Conservation (phyloP, 1,284 basidiomycete species). For the Rhodofomes roseus region DNA sequence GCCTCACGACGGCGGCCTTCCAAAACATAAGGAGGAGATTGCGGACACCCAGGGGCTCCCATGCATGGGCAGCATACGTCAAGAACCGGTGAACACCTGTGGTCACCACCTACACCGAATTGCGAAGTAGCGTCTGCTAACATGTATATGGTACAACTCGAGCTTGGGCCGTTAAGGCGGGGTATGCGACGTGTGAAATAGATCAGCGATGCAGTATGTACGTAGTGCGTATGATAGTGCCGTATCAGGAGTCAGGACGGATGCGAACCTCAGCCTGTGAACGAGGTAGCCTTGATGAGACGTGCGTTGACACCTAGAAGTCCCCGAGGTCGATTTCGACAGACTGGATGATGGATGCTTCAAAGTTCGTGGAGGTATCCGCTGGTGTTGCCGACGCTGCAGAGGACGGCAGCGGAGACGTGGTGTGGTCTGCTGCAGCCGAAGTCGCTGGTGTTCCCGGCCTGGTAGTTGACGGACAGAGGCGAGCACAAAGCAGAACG, state of each 20-base stretch:
- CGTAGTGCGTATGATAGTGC: not conserved
- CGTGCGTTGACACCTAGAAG: constrained; percentile 42
- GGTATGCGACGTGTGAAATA: too few relatives aligned
- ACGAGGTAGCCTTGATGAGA: not conserved
- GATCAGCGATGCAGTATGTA: constrained; percentile 1
- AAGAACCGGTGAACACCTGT: not conserved
- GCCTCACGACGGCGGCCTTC: constrained; percentile 57
- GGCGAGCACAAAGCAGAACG: constrained; percentile 4
- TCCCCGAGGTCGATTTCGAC: constrained; percentile 80
- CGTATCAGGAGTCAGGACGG: not conserved
- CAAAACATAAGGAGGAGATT: constrained; percentile 42
- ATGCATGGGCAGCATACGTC: not conserved
- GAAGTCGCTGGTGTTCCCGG: constrained; percentile 49
- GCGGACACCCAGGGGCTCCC: constrained; percentile 3
- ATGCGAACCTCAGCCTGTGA: not conserved
- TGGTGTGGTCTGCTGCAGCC: constrained; percentile 21
- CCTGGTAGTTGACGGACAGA: constrained; percentile 10
- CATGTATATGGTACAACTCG: not conserved
- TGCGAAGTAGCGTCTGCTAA: not conserved
- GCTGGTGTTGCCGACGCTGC: constrained; percentile 20
- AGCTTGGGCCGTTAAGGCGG: too few relatives aligned
- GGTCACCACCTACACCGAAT: not conserved
- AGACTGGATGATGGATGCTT: constrained; percentile 55
- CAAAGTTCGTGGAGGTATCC: constrained; percentile 19
- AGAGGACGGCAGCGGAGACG: constrained; percentile 38